Evolutionary conservation across 192 early-diverging fungal species (phyloP), one percentile per base, ranked within the genome.

Genomic region (Podila epicladia): DNA sequence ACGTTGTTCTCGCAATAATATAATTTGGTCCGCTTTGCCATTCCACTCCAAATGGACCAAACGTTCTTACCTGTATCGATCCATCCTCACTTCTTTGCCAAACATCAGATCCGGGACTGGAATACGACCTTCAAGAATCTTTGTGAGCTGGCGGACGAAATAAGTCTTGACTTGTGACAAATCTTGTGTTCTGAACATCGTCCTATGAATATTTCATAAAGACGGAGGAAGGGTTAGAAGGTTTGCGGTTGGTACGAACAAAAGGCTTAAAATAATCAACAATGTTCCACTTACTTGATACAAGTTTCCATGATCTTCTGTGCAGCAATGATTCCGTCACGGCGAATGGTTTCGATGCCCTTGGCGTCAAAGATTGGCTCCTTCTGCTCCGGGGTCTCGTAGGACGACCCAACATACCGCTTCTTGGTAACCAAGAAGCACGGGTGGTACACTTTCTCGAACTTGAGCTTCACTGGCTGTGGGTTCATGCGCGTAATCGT

Each of bases 401-500:
- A 97, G 82, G 91, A 95, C 85, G 90, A 93, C 1, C 97, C 97
- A 8, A 94, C 94, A 71, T 99, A 99, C 29, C 96, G 87, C 82
- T 98, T 99, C 74, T 98, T 98, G n/a, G 96, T 90, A 20, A 96
- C 83, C 64, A 99, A 67, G 5, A 99, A 83, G 68, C 93, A 95
- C 4, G 95, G 95, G 48, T 92, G 92, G 70, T 98, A 98, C 1
- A 98, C 93, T 80, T 98, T 97, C 83, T 99, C 97, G 74, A 99
- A 94, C 72, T 97, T 97, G 26, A 99, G 90, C 69, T 93, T 95
- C 26, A 99, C 87, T 0, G 97, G 97, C 28, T 82, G 76, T 3
- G 94, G 95, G 72, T 95, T 94, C 83, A 85, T 73, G 24, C 75
- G 61, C 0, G 96, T 96, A 49, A 98, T 87, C 0, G 85, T 88